These are phyloP conservation scores for Botrytis medusae DNA, from an alignment of 2,329 filamentous ascomycete species.

Conservation along the genomic window DNA sequence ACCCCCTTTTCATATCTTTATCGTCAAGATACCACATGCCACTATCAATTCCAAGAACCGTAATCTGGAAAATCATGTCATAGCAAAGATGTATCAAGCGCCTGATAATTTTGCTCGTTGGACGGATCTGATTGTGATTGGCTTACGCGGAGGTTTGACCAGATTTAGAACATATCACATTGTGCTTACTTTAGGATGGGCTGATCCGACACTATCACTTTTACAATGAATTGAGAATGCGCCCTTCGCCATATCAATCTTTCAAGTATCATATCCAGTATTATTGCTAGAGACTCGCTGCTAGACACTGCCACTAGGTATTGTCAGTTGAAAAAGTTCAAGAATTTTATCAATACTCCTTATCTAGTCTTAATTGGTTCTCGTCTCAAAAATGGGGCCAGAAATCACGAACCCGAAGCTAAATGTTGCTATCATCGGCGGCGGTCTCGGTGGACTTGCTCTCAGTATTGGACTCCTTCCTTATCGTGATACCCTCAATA, in stretches of 20 bases:
- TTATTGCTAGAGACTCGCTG: neutral
- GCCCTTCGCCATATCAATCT: neutral
- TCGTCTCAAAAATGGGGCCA: neutral
- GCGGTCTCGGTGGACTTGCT: conserved; percentile 31
- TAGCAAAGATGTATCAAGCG: neutral
- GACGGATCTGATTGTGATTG: neutral
- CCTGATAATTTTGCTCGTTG: neutral
- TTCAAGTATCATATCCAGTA: neutral
- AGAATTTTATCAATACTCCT: neutral
- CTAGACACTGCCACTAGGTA: neutral
- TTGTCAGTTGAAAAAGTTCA: neutral
- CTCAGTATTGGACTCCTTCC: conserved; percentile 28
- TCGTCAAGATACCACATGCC: neutral
- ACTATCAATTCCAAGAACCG: neutral
- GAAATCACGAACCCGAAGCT: neutral
- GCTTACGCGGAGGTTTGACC: neutral
- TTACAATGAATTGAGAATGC: neutral
- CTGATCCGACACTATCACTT: neutral
- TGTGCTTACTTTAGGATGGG: neutral
- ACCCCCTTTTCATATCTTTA: neutral
- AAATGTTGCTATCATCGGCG: conserved; percentile 31
- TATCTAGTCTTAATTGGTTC: too few species aligned
- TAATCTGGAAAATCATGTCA: neutral
- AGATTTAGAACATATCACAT: neutral
- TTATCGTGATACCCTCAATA: conserved; percentile 12